These are phyloP conservation scores for Vanrija sp. DNA, from an alignment of 1,284 basidiomycete genomes.

Conservation along the genomic window DNA sequence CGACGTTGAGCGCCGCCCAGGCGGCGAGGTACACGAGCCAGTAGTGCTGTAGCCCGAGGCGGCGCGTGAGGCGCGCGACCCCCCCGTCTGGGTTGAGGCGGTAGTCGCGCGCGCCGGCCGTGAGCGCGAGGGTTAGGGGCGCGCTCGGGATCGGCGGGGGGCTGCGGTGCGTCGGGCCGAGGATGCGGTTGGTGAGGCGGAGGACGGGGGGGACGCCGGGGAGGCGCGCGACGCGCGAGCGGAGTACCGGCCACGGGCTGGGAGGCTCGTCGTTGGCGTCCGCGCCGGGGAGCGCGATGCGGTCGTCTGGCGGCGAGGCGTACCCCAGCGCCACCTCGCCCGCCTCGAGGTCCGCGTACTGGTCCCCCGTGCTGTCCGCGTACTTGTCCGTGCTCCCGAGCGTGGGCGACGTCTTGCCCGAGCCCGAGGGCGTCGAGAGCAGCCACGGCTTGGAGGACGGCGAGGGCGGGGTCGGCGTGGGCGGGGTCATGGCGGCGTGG, in stretches of 20 bases:
- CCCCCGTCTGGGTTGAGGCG: neutral
- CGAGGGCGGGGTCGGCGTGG: neutral
- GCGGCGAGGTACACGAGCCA: slow-evolving; percentile 24
- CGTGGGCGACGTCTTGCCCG: no score
- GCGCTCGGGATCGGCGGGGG: neutral
- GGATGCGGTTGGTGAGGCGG: neutral
- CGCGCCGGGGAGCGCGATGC: neutral
- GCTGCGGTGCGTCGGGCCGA: slow-evolving; percentile 6
- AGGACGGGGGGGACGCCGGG: neutral
- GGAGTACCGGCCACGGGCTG: neutral
- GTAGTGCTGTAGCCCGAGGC: slow-evolving; percentile 1
- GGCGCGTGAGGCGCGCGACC: neutral
- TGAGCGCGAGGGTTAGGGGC: neutral
- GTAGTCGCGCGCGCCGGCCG: neutral
- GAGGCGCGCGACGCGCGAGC: neutral
- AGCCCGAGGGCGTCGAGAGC: no score
- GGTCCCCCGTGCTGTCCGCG: no score
- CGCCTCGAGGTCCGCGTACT: no score
- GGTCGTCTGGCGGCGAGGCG: neutral
- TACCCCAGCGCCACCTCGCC: neutral
- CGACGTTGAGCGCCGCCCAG: slow-evolving; percentile 32
- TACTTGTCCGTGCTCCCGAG: no score
- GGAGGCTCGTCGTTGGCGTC: neutral
- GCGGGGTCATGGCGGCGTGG: neutral
- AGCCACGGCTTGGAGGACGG: neutral